Conservation (phyloP, 768 basidiomycete genomes). For the Terana coerulea region DNA sequence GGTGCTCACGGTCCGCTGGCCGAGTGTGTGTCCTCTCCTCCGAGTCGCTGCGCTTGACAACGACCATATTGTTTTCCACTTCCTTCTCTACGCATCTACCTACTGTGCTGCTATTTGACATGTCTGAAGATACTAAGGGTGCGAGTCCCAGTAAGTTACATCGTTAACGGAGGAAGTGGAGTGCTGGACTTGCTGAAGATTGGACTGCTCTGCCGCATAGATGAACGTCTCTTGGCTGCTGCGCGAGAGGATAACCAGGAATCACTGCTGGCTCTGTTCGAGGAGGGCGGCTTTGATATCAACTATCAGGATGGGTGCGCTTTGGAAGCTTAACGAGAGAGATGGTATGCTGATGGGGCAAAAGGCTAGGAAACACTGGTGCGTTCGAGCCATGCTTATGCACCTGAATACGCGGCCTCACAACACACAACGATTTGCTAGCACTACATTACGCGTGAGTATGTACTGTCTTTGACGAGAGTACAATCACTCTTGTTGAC, state of each 20-base stretch:
- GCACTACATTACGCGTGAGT: constrained; percentile 74
- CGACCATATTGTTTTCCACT: not conserved
- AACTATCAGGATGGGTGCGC: constrained; percentile 75
- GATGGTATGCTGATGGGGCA: too few relatives aligned
- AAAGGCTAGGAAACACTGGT: constrained; percentile 76
- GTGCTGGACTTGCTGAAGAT: not conserved
- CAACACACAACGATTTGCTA: constrained; percentile 27
- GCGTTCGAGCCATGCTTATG: too few relatives aligned
- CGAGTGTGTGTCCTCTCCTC: too few relatives aligned
- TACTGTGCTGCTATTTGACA: not conserved
- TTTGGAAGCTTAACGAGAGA: not conserved
- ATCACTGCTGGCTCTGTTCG: constrained; percentile 56
- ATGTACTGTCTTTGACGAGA: constrained; percentile 8
- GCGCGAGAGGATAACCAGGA: constrained; percentile 74
- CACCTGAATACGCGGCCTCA: not conserved
- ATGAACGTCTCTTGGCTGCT: constrained; percentile 69
- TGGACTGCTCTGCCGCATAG: constrained; percentile 33
- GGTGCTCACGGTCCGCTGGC: too few relatives aligned
- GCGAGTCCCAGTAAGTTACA: constrained; percentile 21
- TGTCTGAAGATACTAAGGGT: constrained; percentile 13
- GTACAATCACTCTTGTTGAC: too few relatives aligned
- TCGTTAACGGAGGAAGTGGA: not conserved
- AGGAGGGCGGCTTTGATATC: constrained; percentile 57
- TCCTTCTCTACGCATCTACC: not conserved
- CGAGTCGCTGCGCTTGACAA: constrained; percentile 29